Evolutionary conservation across 176 grass and related monocot species (phyloP).

Genomic region (Ampelocalamus luodianensis): DNA sequence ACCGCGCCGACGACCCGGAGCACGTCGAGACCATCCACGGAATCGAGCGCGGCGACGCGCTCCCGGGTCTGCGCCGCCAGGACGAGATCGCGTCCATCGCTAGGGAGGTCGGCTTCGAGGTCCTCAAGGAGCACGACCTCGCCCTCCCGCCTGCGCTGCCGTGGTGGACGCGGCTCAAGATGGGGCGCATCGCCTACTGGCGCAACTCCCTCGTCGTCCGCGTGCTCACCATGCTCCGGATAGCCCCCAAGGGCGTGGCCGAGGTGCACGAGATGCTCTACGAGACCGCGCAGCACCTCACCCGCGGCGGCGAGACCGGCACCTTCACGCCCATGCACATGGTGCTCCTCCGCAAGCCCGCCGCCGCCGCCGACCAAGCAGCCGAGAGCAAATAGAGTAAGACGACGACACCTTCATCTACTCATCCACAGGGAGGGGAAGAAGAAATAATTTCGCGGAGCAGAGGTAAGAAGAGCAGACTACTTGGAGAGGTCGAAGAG

Average conservation of each 20-base stretch:
- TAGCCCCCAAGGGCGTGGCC: conserved; percentile 86
- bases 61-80: conserved; percentile 78
- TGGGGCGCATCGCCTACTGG: conserved; percentile 96
- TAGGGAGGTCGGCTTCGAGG: conserved; percentile 73
- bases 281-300: conserved; percentile 91
- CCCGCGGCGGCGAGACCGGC: conserved; percentile 78
- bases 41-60: conserved; percentile 87
- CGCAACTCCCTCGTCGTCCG: conserved; percentile 90
- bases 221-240: conserved; percentile 79
- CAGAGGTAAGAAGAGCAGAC: conserved; percentile 43
- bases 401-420: conserved; percentile 18
- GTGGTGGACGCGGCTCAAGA: conserved; percentile 97
- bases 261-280: conserved; percentile 99
- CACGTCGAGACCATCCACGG: conserved; percentile 91
- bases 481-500: conserved; percentile 21
- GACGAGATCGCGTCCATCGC: conserved; percentile 75
- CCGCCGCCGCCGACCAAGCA: not conserved
- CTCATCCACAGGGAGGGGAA: conserved; percentile 36
- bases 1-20: conserved; percentile 63
- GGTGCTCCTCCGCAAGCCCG: conserved; percentile 93
- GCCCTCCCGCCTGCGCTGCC: conserved; percentile 74
- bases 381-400: conserved; percentile 54
- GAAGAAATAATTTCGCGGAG: conserved; percentile 37
- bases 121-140: conserved; percentile 82
- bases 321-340: conserved; percentile 99